These are phyloP conservation scores for Cladosporium sp. DNA, from an alignment of 2,329 filamentous ascomycete species.

Conservation along the genomic window DNA sequence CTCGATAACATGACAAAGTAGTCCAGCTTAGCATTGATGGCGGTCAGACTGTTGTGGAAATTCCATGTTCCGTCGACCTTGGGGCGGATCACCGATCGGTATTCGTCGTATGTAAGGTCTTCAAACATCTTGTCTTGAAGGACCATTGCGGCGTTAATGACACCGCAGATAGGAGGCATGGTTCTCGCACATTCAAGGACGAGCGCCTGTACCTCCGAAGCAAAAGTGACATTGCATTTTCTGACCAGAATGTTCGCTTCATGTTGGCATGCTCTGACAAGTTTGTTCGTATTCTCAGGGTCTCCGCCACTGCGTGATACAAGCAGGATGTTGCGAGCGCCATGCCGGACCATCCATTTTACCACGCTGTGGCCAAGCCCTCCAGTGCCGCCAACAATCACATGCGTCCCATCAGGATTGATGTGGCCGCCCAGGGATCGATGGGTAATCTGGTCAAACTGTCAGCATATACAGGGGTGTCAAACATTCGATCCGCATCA, in stretches of 20 bases:
- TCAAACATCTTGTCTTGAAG: conserved; percentile 22
- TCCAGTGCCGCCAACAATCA: conserved; percentile 16
- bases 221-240: background rate
- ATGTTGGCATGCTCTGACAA: background rate
- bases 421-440: no score
- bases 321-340: background rate
- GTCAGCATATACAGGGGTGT: no score
- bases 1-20: conserved; percentile 31
- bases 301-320: background rate
- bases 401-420: background rate
- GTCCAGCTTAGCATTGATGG: conserved; percentile 22
- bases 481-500: no score
- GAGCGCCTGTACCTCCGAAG: background rate
- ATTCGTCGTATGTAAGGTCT: conserved; percentile 24
- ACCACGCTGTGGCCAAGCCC: conserved; percentile 3
- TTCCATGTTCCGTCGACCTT: conserved; percentile 31
- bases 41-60: conserved; percentile 19
- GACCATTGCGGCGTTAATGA: conserved; percentile 33
- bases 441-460: no score
- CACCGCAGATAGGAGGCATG: conserved; percentile 12
- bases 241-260: background rate
- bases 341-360: background rate
- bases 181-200: background rate
- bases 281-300: background rate
- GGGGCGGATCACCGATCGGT: conserved; percentile 15